These are phyloP conservation scores for Lyophyllum semitale DNA, from an alignment of 768 basidiomycete genomes.

Conservation along the genomic window DNA sequence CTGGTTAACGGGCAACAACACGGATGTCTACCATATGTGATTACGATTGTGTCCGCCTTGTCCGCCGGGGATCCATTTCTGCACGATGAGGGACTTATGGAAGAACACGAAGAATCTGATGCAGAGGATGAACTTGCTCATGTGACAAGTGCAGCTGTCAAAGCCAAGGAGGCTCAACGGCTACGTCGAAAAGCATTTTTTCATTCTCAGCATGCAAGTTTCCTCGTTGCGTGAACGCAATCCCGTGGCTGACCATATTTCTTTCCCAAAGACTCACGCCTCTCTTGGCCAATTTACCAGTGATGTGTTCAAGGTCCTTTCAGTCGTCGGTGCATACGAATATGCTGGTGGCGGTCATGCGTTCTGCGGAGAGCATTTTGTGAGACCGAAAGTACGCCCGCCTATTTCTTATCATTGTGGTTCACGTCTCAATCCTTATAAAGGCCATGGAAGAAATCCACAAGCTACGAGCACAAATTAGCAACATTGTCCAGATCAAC, in stretches of 20 bases:
- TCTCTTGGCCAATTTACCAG: conserved; percentile 79
- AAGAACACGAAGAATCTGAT: conserved; percentile 37
- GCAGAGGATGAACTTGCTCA: conserved; percentile 38
- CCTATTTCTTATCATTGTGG: neutral
- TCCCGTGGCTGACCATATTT: conserved; percentile 1
- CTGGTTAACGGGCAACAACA: conserved; percentile 90
- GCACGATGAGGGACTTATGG: conserved; percentile 69
- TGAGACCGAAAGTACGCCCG: conserved; percentile 74
- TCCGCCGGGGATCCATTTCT: conserved; percentile 97
- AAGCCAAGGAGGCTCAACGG: conserved; percentile 59
- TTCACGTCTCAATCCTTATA: neutral
- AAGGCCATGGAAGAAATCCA: conserved; percentile 99
- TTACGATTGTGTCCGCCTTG: conserved; percentile 87
- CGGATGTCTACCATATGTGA: conserved; percentile 79
- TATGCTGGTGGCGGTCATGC: conserved; percentile 77
- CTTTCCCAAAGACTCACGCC: conserved; percentile 63
- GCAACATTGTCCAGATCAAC: conserved; percentile 77
- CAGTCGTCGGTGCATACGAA: conserved; percentile 96
- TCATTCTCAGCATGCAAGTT: conserved; percentile 71
- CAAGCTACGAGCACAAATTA: conserved; percentile 89
- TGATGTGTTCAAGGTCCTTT: conserved; percentile 85
- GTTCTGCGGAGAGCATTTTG: conserved; percentile 90
- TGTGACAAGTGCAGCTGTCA: conserved; percentile 47
- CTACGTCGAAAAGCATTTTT: conserved; percentile 78
- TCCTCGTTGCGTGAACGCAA: neutral